Conservation (phyloP, 768 basidiomycete genomes). For the Suillus placidus region DNA sequence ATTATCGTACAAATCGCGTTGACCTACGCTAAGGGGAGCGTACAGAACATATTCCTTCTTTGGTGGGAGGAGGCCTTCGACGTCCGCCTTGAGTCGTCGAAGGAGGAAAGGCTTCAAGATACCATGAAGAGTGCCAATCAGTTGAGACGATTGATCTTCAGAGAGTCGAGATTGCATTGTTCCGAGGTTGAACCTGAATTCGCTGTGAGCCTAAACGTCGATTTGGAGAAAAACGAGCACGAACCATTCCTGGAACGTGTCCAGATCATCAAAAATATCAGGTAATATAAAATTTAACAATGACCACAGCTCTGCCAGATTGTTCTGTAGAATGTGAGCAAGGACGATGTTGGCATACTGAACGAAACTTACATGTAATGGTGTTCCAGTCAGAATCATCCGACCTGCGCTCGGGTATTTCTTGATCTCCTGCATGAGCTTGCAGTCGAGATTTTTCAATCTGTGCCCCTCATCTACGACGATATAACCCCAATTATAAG, state of each 20-base stretch:
- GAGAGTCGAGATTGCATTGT: constrained; percentile 59
- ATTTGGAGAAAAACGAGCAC: constrained; percentile 18
- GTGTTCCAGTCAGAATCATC: constrained; percentile 95
- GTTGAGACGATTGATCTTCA: constrained; percentile 57
- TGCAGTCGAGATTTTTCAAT: constrained; percentile 92
- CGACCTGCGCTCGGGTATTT: constrained; percentile 81
- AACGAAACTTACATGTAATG: constrained; percentile 72
- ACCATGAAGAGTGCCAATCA: constrained; percentile 80
- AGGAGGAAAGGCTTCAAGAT: constrained; percentile 96
- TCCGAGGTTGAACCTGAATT: constrained; percentile 69
- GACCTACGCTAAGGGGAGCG: constrained; percentile 80
- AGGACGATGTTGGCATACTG: not conserved
- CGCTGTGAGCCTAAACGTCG: not conserved
- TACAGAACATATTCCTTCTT: constrained; percentile 96
- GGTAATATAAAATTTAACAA: constrained; percentile 95
- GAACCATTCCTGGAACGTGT: constrained; percentile 89
- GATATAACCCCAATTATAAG: constrained; percentile 86
- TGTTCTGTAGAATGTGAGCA: constrained; percentile 65
- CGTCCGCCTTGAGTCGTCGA: constrained; percentile 89
- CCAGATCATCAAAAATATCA: constrained; percentile 87
- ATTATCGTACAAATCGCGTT: constrained; percentile 84
- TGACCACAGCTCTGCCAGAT: constrained; percentile 92
- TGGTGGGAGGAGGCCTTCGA: constrained; percentile 74
- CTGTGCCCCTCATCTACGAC: constrained; percentile 97
- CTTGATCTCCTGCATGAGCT: constrained; percentile 89